phyloP scores from a whole-genome alignment of 768 basidiomycete species.

The Panellus pusillus region DNA sequence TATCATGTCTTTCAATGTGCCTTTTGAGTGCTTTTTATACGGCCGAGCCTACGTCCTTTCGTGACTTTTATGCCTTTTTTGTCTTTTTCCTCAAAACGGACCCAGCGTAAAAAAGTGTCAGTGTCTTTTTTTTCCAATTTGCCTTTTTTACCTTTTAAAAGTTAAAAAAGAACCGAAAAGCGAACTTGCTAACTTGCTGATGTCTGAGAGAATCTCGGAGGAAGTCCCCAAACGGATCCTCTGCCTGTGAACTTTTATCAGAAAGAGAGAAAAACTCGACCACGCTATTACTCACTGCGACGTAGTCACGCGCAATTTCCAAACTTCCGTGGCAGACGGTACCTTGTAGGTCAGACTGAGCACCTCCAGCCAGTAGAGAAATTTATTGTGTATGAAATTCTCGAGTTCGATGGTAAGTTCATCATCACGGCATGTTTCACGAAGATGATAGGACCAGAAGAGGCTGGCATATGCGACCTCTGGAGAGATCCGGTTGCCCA shows the following conservation, averaged over 20 bases:
- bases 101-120: too few species aligned
- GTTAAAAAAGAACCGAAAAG: too few species aligned
- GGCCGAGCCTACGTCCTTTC: too few species aligned
- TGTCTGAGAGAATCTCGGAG: background rate
- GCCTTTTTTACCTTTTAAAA: too few species aligned
- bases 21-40: too few species aligned
- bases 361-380: constrained; percentile 4
- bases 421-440: background rate
- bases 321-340: background rate
- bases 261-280: background rate
- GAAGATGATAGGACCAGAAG: constrained; percentile 1
- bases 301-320: background rate
- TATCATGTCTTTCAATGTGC: too few species aligned
- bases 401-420: background rate
- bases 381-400: background rate
- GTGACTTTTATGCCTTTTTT: too few species aligned
- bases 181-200: too few species aligned
- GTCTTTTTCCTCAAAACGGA: too few species aligned
- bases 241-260: background rate
- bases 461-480: background rate
- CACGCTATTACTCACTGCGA: background rate
- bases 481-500: background rate
- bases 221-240: background rate
- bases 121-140: too few species aligned
- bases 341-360: background rate